Evolutionary conservation across 306 rosid genomes (phyloP), one percentile per base, ranked within the genome.

Genomic region (Cicer bijugum): DNA sequence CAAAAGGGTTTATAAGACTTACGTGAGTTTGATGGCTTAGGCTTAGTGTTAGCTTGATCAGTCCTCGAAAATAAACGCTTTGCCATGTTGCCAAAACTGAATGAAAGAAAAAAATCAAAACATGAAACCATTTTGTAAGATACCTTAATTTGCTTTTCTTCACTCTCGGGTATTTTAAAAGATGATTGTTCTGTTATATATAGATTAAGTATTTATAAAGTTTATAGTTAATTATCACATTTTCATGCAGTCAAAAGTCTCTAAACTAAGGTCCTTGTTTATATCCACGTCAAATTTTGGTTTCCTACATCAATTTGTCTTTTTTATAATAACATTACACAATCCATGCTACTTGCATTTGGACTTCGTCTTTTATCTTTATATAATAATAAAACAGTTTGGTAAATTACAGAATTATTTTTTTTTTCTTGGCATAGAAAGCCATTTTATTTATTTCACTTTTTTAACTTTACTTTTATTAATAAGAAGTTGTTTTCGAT

Each of bases 121-220:
- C 61, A 63, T 7, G 70, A 45, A 60, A 35, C 17, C 70, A 74
- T 60, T 60, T 74, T 57, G 57, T 40, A 53, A 40, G 17, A 11
- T 23, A 14, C 11, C 3, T 44, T 28, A 28, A 28, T 44, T 8
- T 44, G 47, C 0, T 44, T 44, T 44, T 44, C 47, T 44, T 44
- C 12, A 44, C 12, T 44, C 47, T 43, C 12, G 12, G 11, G 4
- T 1, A 44, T 4, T 44, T 44, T 12, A 2, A 2, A 33, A 38
- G 28, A 37, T 14, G 6, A 10, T 20, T 43, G 42, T 17, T 66
- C 1, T 16, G 33, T 16, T 7, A 48, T 35, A n/a, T 3, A 28
- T 28, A 28, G n/a, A 28, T 9, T 51, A 15, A 12, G 39, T 51
- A 72, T 72, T 57, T 72, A 55, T 71, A 56, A 4, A 40, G 19